A percentile compares a stretch with the other conserved stretches of the same genome.
Evolutionary conservation across 73 alveolate genomes (phyloP).

Genomic region (Breviolum minutum): DNA sequence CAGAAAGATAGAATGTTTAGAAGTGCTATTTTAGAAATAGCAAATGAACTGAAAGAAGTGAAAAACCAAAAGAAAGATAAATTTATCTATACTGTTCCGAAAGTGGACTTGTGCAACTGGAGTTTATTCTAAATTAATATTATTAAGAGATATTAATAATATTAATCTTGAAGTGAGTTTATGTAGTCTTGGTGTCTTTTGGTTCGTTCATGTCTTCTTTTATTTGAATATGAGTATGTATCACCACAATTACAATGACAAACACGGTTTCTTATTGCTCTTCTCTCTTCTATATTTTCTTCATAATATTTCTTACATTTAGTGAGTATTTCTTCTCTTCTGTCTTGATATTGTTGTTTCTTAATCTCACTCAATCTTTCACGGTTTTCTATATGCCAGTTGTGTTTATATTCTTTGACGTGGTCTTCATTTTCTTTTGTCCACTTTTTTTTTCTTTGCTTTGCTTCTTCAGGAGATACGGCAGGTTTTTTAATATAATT

Average conservation of each 20-base stretch:
- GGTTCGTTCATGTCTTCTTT: constrained; percentile 3
- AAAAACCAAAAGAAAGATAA: too few relatives aligned
- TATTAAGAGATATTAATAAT: too few relatives aligned
- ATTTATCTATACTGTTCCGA: too few relatives aligned
- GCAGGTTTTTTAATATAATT: too few relatives aligned
- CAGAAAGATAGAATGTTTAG: background rate
- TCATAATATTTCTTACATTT: too few relatives aligned
- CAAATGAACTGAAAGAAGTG: background rate
- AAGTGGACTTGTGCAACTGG: too few relatives aligned
- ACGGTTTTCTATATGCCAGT: background rate
- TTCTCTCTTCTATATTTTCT: background rate
- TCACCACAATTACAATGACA: background rate
- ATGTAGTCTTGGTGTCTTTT: background rate
- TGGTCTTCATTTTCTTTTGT: background rate
- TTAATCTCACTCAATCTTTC: background rate
- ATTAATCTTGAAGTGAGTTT: background rate
- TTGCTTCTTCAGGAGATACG: background rate
- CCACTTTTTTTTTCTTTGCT: background rate
- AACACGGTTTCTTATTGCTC: background rate
- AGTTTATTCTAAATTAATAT: too few relatives aligned
- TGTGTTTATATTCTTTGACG: background rate
- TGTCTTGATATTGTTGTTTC: background rate
- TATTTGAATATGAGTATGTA: background rate
- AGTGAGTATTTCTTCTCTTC: background rate
- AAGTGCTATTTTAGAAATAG: background rate